Evolutionary conservation across 1,284 basidiomycete species (phyloP).

Genomic region (Ganoderma resinaceum): DNA sequence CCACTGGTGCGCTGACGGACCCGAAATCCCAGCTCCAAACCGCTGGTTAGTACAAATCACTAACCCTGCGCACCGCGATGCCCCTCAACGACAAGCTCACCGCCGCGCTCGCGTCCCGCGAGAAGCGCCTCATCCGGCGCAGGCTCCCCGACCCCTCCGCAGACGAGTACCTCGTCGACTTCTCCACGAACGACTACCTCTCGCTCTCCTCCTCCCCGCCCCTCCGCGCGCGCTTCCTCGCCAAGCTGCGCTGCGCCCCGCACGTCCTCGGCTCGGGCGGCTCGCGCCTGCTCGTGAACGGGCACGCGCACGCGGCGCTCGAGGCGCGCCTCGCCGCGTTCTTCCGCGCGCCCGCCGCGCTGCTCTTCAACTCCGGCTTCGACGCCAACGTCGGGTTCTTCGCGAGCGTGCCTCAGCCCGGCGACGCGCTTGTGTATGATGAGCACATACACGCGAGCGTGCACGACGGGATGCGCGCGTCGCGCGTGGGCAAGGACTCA

Average conservation of each 20-base stretch:
- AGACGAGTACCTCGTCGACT: slow-evolving; percentile 64
- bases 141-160: slow-evolving; percentile 58
- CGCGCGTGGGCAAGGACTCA: slow-evolving; percentile 54
- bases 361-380: slow-evolving; percentile 95
- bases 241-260: slow-evolving; percentile 56
- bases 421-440: slow-evolving; percentile 87
- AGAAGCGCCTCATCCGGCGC: slow-evolving; percentile 67
- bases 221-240: slow-evolving; percentile 67
- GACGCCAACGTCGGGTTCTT: slow-evolving; percentile 95
- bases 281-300: slow-evolving; percentile 89
- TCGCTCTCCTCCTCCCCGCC: slow-evolving; percentile 72
- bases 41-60: neutral
- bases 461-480: slow-evolving; percentile 87
- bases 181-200: slow-evolving; percentile 95
- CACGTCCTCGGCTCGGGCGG: slow-evolving; percentile 90
- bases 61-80: neutral
- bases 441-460: slow-evolving; percentile 93
- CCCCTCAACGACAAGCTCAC: slow-evolving; percentile 48
- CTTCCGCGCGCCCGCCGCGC: slow-evolving; percentile 70
- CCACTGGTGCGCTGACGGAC: neutral
- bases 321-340: slow-evolving; percentile 73
- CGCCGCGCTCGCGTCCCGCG: slow-evolving; percentile 66
- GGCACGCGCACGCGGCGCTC: slow-evolving; percentile 68
- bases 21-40: neutral
- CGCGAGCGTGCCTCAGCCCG: slow-evolving; percentile 79